These are phyloP conservation scores for Pestalotiopsis sp. DNA, from an alignment of 2,329 filamentous ascomycete species.

Conservation along the genomic window DNA sequence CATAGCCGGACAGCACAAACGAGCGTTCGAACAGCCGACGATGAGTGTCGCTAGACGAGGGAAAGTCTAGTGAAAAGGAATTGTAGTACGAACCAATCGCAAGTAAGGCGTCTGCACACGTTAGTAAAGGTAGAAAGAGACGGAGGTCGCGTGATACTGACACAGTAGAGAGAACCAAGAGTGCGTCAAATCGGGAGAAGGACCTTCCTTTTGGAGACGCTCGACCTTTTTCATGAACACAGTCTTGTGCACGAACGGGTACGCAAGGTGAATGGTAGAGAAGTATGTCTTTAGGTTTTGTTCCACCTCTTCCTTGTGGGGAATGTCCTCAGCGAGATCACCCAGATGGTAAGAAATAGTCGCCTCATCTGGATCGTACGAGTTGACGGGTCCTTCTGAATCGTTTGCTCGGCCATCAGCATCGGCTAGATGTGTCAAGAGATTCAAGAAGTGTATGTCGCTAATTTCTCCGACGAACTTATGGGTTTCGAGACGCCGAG, in stretches of 20 bases:
- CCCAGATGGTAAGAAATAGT: slow-evolving; percentile 15
- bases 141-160: slow-evolving; percentile 30
- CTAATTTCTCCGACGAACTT: slow-evolving; percentile 39
- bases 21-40: not conserved
- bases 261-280: slow-evolving; percentile 36
- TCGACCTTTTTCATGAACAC: slow-evolving; percentile 16
- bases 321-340: slow-evolving; percentile 12
- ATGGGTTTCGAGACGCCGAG: slow-evolving; percentile 17
- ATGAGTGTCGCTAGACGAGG: not conserved
- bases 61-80: not conserved
- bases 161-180: slow-evolving; percentile 22
- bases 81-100: not conserved
- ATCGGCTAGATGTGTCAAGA: slow-evolving; percentile 30
- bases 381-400: slow-evolving; percentile 24
- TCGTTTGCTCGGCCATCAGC: not conserved
- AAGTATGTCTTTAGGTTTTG: slow-evolving; percentile 18
- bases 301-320: slow-evolving; percentile 13
- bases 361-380: slow-evolving; percentile 24
- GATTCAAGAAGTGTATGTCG: slow-evolving; percentile 39
- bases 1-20: slow-evolving; percentile 23
- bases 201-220: slow-evolving; percentile 2
- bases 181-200: not conserved
- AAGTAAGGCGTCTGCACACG: not conserved
- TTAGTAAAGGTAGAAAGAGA: slow-evolving; percentile 19
- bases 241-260: slow-evolving; percentile 33